phyloP scores from a whole-genome alignment of 345 rosid genomes.

The Kandelia obovata region DNA sequence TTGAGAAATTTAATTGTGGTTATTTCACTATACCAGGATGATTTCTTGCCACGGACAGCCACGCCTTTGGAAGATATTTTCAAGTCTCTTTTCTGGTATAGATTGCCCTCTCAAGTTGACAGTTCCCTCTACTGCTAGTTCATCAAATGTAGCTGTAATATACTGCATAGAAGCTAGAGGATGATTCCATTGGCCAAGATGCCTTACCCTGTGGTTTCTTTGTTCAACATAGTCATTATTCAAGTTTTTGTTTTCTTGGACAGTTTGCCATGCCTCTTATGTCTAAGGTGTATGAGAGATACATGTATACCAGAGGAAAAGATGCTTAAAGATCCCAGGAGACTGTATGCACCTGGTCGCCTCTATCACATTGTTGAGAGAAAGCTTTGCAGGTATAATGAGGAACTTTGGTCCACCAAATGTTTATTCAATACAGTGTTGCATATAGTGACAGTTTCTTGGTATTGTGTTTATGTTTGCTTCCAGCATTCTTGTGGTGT shows the following conservation, averaged over 20 bases:
- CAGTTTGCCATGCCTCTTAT: constrained; percentile 88
- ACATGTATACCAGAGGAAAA: constrained; percentile 84
- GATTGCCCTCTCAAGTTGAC: neutral
- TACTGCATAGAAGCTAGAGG: no score
- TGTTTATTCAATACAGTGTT: neutral
- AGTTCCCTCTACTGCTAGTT: neutral
- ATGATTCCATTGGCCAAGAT: no score
- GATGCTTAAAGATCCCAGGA: constrained; percentile 90
- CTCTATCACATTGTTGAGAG: constrained; percentile 95
- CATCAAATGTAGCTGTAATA: neutral
- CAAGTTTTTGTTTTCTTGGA: constrained; percentile 20
- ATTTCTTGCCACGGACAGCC: constrained; percentile 90
- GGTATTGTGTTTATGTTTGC: neutral
- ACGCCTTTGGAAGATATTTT: constrained; percentile 96
- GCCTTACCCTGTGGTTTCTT: neutral
- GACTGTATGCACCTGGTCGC: constrained; percentile 96
- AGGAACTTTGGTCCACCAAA: neutral
- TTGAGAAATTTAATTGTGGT: constrained; percentile 7
- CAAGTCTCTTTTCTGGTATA: constrained; percentile 96
- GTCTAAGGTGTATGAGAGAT: constrained; percentile 87
- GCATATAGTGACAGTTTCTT: neutral
- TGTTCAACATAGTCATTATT: constrained; percentile 3
- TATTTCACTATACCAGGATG: constrained; percentile 59
- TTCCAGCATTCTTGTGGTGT: neutral
- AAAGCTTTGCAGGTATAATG: constrained; percentile 71